These are phyloP conservation scores for Effrenium voratum DNA, from an alignment of 73 alveolate genomes.

Conservation along the genomic window DNA sequence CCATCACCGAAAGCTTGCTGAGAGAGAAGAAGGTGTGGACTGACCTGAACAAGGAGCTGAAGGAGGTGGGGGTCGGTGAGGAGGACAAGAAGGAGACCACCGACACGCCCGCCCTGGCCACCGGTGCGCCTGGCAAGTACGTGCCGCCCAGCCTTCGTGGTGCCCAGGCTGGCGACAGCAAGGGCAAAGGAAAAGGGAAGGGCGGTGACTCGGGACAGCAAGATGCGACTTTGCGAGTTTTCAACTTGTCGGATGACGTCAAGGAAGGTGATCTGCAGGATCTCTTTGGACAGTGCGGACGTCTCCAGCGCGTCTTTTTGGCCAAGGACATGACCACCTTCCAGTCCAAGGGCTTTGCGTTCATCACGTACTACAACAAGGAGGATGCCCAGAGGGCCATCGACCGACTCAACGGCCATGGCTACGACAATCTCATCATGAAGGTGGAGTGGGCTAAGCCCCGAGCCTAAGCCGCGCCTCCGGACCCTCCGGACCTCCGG, in stretches of 20 bases:
- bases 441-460: conserved; percentile 94
- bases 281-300: conserved; percentile 81
- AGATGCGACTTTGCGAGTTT: conserved; percentile 82
- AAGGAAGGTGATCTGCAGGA: conserved; percentile 91
- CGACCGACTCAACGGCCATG: conserved; percentile 89
- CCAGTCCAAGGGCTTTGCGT: conserved; percentile 94
- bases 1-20: conserved; percentile 49
- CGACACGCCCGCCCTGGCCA: conserved; percentile 15
- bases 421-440: conserved; percentile 94
- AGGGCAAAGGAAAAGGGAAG: conserved; percentile 79
- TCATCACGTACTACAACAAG: conserved; percentile 77
- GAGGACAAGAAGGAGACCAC: conserved; percentile 50
- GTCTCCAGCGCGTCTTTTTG: conserved; percentile 80
- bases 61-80: conserved; percentile 76
- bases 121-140: conserved; percentile 88
- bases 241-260: conserved; percentile 93
- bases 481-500: background rate
- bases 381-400: conserved; percentile 94
- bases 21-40: conserved; percentile 66
- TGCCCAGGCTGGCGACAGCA: conserved; percentile 29
- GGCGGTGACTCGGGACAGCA: conserved; percentile 70
- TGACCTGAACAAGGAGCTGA: conserved; percentile 52
- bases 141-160: conserved; percentile 87
- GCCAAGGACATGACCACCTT: conserved; percentile 79
- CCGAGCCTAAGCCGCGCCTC: conserved; percentile 66